Conservation (phyloP, 192 early-diverging fungal species). For the Chytriomyces sp. region DNA sequence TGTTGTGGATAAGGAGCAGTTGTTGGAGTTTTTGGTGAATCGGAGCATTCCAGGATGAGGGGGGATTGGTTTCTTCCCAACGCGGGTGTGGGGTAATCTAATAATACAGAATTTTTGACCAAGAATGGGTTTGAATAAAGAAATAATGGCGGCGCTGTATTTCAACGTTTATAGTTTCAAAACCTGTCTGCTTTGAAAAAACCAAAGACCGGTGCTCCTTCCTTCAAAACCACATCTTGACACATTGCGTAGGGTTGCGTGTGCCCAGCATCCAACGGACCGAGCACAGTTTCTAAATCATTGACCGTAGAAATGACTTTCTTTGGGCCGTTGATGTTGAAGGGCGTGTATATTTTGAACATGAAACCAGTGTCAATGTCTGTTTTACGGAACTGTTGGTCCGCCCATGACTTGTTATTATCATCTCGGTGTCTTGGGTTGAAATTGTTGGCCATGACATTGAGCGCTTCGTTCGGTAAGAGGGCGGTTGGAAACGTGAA, state of each 20-base stretch:
- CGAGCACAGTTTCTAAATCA: not conserved
- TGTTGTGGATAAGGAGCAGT: not conserved
- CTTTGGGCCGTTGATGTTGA: not conserved
- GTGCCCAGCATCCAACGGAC: not conserved
- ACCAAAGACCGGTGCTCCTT: slow-evolving; percentile 9
- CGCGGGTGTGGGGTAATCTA: too few relatives aligned
- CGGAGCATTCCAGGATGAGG: not conserved
- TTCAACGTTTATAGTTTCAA: not conserved
- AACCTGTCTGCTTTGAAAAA: slow-evolving; percentile 15
- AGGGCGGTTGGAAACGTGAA: slow-evolving; percentile 4
- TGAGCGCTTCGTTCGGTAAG: not conserved
- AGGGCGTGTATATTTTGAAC: slow-evolving; percentile 16
- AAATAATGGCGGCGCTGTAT: not conserved
- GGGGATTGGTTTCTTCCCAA: too few relatives aligned
- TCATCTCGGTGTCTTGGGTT: not conserved
- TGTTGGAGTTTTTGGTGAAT: not conserved
- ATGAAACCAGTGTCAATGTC: slow-evolving; percentile 3
- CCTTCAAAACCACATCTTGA: not conserved
- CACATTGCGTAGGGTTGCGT: not conserved
- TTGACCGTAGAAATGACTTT: not conserved
- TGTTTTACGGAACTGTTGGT: not conserved
- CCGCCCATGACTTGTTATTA: not conserved
- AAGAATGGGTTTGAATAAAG: not conserved
- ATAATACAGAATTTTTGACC: too few relatives aligned
- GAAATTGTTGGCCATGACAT: not conserved